Conservation (phyloP, 1,284 basidiomycete genomes). For the Marasmius oreades region DNA sequence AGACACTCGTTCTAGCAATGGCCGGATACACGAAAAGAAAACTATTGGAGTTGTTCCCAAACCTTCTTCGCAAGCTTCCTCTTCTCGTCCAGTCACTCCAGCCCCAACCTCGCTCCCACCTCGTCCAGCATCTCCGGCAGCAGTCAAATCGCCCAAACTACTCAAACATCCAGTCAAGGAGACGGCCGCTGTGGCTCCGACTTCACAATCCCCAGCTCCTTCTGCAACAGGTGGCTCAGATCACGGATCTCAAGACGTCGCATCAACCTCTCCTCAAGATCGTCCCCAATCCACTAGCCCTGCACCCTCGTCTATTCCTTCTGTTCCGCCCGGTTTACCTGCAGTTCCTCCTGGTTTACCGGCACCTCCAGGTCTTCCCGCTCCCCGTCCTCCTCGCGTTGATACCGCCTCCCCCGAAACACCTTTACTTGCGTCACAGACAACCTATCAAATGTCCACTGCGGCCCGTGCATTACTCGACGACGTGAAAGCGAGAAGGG, state of each 20-base stretch:
- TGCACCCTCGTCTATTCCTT: constrained; percentile 34
- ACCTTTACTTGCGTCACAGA: constrained; percentile 51
- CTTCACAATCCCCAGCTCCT: constrained; percentile 43
- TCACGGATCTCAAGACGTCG: constrained; percentile 32
- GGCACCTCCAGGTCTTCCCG: constrained; percentile 64
- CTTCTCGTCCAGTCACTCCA: constrained; percentile 64
- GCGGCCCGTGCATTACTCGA: constrained; percentile 82
- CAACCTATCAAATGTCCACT: constrained; percentile 83
- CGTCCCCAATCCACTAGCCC: constrained; percentile 42
- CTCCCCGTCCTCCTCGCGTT: constrained; percentile 45
- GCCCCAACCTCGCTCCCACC: constrained; percentile 32
- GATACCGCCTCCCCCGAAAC: constrained; percentile 54
- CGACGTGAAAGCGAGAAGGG: constrained; percentile 76
- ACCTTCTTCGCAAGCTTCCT: constrained; percentile 49
- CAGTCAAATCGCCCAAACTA: constrained; percentile 27
- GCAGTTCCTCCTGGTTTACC: constrained; percentile 53
- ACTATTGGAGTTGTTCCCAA: constrained; percentile 29
- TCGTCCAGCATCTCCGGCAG: constrained; percentile 43
- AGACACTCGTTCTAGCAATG: constrained; percentile 34
- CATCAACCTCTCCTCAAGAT: constrained; percentile 41
- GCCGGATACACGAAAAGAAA: constrained; percentile 35
- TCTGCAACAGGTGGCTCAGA: constrained; percentile 38
- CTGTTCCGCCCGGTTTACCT: constrained; percentile 42
- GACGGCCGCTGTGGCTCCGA: constrained; percentile 23
- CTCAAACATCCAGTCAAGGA: constrained; percentile 35